Evolutionary conservation across 1,284 basidiomycete genomes (phyloP).

Genomic region (Melanopsichium pennsylvanicum): DNA sequence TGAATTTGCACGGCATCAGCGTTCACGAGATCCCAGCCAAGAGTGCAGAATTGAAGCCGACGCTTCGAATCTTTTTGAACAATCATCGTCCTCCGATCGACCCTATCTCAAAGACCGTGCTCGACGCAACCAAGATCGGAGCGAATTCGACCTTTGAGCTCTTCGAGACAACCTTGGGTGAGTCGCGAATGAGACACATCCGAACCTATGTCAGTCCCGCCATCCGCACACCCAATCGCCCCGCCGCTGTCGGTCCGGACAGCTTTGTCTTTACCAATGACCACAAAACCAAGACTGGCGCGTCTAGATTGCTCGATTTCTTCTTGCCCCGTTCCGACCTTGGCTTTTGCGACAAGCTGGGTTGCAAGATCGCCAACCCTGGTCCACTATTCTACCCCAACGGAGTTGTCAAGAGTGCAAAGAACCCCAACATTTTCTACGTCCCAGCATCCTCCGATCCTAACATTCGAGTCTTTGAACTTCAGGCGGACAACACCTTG

Average conservation of each 20-base stretch:
- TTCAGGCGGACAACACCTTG: constrained; percentile 47
- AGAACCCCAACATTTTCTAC: constrained; percentile 35
- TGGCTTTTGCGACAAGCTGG: constrained; percentile 46
- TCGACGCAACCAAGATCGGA: constrained; percentile 68
- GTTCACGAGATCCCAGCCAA: constrained; percentile 66
- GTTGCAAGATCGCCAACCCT: constrained; percentile 52
- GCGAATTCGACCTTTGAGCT: constrained; percentile 78
- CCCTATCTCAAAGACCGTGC: constrained; percentile 14
- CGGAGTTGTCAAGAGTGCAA: constrained; percentile 25
- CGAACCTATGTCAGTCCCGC: constrained; percentile 71
- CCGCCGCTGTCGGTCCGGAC: constrained; percentile 69
- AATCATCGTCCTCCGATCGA: constrained; percentile 54
- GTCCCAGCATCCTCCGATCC: constrained; percentile 34
- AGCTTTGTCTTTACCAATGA: constrained; percentile 59
- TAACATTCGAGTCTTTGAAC: constrained; percentile 41
- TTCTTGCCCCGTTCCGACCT: constrained; percentile 33
- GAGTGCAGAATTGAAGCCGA: constrained; percentile 34
- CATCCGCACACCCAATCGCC: constrained; percentile 76
- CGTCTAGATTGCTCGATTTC: constrained; percentile 24
- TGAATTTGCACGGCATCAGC: constrained; percentile 77
- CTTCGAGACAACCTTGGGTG: constrained; percentile 72
- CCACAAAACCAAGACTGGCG: constrained; percentile 44
- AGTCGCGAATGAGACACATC: constrained; percentile 70
- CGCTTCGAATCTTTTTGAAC: constrained; percentile 52
- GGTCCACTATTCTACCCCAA: constrained; percentile 44